These are phyloP conservation scores for Delonix regia DNA, from an alignment of 306 rosid species.

Conservation along the genomic window DNA sequence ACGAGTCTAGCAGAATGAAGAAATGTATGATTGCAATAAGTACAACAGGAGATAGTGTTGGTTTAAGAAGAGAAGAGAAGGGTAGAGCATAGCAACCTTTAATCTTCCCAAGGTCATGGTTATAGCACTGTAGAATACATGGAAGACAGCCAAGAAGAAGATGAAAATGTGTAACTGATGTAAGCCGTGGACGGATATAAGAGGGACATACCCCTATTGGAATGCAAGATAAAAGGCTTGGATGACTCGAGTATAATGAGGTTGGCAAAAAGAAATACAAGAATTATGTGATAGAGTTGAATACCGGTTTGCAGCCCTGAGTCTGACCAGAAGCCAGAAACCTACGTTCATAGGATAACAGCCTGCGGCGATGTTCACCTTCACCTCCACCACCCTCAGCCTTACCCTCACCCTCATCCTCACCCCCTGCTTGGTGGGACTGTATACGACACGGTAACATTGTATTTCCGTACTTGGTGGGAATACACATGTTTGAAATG, in stretches of 20 bases:
- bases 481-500: constrained; percentile 67
- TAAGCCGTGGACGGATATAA: constrained; percentile 72
- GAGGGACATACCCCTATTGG: constrained; percentile 64
- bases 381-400: background rate
- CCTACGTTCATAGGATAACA: constrained; percentile 72
- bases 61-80: background rate
- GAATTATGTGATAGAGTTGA: background rate
- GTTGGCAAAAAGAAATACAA: background rate
- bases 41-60: background rate
- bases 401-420: background rate
- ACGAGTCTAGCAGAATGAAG: constrained; percentile 50
- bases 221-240: constrained; percentile 22
- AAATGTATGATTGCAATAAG: background rate
- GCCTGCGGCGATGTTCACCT: constrained; percentile 58
- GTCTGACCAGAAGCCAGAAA: constrained; percentile 46
- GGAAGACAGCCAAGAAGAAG: constrained; percentile 72
- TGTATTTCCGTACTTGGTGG: constrained; percentile 43
- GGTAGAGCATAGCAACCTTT: constrained; percentile 43
- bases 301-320: background rate
- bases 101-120: constrained; percentile 70
- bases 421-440: background rate
- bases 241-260: background rate
- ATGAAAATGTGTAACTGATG: constrained; percentile 88
- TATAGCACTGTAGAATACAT: constrained; percentile 64
- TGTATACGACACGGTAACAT: constrained; percentile 82